Base-by-base conservation (phyloP, 345 rosid genomes). In the Bruguiera gymnorhiza region DNA sequence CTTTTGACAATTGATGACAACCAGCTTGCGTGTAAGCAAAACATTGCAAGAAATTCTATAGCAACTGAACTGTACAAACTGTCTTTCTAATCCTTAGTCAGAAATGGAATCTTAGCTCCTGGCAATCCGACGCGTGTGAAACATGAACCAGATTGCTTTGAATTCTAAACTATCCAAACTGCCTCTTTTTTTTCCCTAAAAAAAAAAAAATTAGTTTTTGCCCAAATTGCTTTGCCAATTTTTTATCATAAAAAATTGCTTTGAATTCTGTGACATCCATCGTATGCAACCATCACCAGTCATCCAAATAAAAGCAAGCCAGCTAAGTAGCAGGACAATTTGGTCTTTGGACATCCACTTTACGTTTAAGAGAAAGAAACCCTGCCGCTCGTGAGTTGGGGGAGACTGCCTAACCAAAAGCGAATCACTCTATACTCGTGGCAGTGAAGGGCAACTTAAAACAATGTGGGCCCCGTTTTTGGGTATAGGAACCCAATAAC, bases 21-120 rank as follows among this genome's bases (percentile, higher is more conserved):
- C 2, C 26, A 73, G 76, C 73, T 87, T 85, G 86, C 89, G 83
- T 82, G 81, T 76, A 73, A 83, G 82, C 80, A 80, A 75, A 80
- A 73, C 43, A 10, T 43, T 31, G 7, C 60, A 24, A 60, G 71
- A 79, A 69, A 69, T 69, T 73, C 76, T 82, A 80, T 72, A 68
- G 85, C 81, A 75, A 79, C 83, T 67, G 69, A 60, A 76, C 71
- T 82, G 27, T 65, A 75, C 75, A 78, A 74, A 62, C 70, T 10
- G 60, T 71, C 36, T 58, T 77, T 81, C 36, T 36, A 29, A 31
- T 3, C 52, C 31, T 36, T 53, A 52, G 72, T 29, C 53, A 66
- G 30, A 43, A 59, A 67, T 67, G 71, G 16, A 55, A 8, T 26
- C 15, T 55, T 23, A 26, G 29, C 23, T 55, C 26, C 27, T 55